phyloP scores from a whole-genome alignment of 305 asterid genomes.

The Fraxinus xanthoxyloides region DNA sequence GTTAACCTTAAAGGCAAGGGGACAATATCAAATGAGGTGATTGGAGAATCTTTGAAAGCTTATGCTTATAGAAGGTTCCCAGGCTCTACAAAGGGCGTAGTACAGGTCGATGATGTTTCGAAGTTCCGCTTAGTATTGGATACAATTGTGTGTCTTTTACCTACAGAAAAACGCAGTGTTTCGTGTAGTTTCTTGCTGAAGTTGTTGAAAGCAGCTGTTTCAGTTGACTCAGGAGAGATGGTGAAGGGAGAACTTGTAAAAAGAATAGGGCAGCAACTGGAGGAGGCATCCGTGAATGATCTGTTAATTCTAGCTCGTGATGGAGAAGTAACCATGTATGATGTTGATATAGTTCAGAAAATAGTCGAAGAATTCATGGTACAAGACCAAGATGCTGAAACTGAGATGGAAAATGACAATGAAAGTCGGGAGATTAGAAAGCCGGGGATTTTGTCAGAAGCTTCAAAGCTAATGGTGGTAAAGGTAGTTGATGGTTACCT shows the following conservation, averaged over 20 bases:
- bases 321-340: conserved; percentile 20
- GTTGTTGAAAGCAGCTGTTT: conserved; percentile 25
- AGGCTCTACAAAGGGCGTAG: conserved; percentile 20
- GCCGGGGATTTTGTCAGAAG: conserved; percentile 27
- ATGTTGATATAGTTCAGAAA: conserved; percentile 17
- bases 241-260: conserved; percentile 23
- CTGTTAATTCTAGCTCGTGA: conserved; percentile 16
- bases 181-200: conserved; percentile 33
- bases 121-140: conserved; percentile 25
- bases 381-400: conserved; percentile 3
- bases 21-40: conserved; percentile 11
- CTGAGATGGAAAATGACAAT: conserved; percentile 16
- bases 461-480: conserved; percentile 34
- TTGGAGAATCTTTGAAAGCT: conserved; percentile 35
- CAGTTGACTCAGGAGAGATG: conserved; percentile 15
- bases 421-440: conserved; percentile 21
- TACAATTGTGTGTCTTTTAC: conserved; percentile 28
- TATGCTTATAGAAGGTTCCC: conserved; percentile 27
- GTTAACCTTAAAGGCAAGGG: conserved; percentile 19
- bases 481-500: conserved; percentile 31
- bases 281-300: conserved; percentile 32
- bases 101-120: conserved; percentile 15
- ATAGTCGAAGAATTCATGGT: conserved; percentile 20
- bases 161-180: conserved; percentile 18
- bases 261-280: conserved; percentile 32